Evolutionary conservation across 2,329 filamentous ascomycete species (phyloP).

Genomic region (Furcasterigmium furcatum): DNA sequence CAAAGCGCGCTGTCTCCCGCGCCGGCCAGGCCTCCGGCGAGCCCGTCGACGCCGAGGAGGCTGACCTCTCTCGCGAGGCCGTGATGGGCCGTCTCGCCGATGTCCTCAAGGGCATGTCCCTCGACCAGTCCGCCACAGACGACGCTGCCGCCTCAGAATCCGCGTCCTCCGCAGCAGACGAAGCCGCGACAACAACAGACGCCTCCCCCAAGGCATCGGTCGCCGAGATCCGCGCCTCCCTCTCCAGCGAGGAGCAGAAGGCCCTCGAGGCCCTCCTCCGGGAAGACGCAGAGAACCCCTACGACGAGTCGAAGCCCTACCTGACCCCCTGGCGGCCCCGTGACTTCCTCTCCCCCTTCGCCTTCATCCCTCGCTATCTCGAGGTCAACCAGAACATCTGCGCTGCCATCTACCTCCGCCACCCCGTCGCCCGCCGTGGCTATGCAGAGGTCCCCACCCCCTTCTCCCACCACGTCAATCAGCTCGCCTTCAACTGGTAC

Average conservation of each 20-base stretch:
- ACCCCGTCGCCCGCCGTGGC: constrained; percentile 85
- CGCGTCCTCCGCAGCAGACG: constrained; percentile 1
- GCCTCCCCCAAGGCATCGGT: constrained; percentile 3
- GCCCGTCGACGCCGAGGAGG: constrained; percentile 34
- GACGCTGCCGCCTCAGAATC: not conserved
- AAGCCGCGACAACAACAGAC: constrained; percentile 1
- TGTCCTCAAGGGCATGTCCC: constrained; percentile 43
- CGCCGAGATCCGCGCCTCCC: constrained; percentile 17
- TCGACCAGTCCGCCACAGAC: constrained; percentile 20
- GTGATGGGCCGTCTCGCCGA: constrained; percentile 52
- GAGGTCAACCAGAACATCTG: constrained; percentile 98
- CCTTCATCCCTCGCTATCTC: constrained; percentile 90
- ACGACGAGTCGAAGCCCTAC: constrained; percentile 78
- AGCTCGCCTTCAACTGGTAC: constrained; percentile 93
- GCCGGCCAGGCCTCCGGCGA: constrained; percentile 31
- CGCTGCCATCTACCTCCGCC: constrained; percentile 88
- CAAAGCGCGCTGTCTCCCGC: constrained; percentile 60
- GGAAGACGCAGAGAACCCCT: constrained; percentile 69
- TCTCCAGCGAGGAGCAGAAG: constrained; percentile 47
- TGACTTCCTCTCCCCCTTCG: constrained; percentile 85
- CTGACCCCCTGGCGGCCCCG: constrained; percentile 86
- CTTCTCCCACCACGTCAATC: constrained; percentile 66
- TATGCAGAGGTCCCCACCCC: constrained; percentile 81
- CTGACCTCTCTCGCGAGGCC: constrained; percentile 28
- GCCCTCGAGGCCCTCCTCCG: constrained; percentile 55